A percentile compares a stretch with the other conserved stretches of the same genome.
Evolutionary conservation across 2,329 filamentous ascomycete genomes (phyloP).

Genomic region (Salinomyces thailandicus): DNA sequence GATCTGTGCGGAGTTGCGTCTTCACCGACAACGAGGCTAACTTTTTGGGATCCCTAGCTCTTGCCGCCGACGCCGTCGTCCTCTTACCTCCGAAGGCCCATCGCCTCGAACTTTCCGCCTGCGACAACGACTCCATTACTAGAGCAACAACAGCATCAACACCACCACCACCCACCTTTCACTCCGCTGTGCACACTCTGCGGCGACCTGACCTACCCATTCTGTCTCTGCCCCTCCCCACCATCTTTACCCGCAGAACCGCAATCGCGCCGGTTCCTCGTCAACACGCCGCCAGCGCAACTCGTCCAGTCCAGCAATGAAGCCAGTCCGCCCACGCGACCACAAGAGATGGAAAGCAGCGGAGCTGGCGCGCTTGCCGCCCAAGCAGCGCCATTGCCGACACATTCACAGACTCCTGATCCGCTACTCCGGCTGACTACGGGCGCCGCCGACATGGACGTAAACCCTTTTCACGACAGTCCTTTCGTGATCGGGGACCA

Average conservation of each 20-base stretch:
- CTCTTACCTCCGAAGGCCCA: no score
- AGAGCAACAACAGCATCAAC: no score
- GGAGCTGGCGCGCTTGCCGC: constrained; percentile 14
- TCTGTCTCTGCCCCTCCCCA: neutral
- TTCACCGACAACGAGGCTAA: no score
- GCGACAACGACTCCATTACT: no score
- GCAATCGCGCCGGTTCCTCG: neutral
- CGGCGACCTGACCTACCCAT: neutral
- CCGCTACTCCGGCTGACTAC: constrained; percentile 4
- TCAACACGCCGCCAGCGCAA: constrained; percentile 1
- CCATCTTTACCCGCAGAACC: no score
- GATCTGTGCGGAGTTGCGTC: no score
- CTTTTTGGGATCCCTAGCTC: no score
- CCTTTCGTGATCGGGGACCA: neutral
- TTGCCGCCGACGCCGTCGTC: no score
- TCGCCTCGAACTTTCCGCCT: no score
- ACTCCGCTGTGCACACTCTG: neutral
- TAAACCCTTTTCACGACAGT: neutral
- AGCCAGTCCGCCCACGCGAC: constrained; percentile 11
- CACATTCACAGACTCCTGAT: constrained; percentile 6
- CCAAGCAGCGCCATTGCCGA: constrained; percentile 8
- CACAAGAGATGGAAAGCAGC: constrained; percentile 19
- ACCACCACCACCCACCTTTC: neutral
- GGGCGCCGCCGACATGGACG: neutral
- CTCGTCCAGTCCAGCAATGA: constrained; percentile 12